Percentiles rank a stretch among this genome's conserved stretches.
These are phyloP conservation scores for Microstroma glucosiphilum DNA, from an alignment of 1,284 basidiomycete genomes.

Conservation along the genomic window DNA sequence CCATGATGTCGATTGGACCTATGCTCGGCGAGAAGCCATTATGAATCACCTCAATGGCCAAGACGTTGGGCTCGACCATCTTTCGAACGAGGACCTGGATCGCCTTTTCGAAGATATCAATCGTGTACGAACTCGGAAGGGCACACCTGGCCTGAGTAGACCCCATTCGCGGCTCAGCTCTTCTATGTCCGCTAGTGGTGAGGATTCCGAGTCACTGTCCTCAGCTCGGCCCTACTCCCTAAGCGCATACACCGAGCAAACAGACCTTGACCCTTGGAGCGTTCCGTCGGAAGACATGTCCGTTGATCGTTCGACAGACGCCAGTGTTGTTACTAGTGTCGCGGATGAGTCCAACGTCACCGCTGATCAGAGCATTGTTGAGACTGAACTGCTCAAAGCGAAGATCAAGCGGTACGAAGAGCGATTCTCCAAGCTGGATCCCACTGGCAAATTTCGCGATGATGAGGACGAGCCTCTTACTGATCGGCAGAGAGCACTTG, in stretches of 20 bases:
- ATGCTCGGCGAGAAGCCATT: conserved; percentile 39
- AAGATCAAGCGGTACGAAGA: conserved; percentile 45
- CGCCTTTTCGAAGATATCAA: conserved; percentile 46
- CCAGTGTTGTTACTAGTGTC: conserved; percentile 15
- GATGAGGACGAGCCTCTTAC: conserved; percentile 21
- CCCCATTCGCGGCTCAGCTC: conserved; percentile 41
- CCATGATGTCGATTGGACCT: conserved; percentile 40
- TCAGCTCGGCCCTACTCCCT: conserved; percentile 36
- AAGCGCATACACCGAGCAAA: conserved; percentile 42
- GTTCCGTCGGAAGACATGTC: conserved; percentile 27
- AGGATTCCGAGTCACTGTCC: conserved; percentile 32
- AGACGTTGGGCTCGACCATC: conserved; percentile 42
- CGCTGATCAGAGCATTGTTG: conserved; percentile 8
- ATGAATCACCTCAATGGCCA: conserved; percentile 40
- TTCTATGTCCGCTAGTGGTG: conserved; percentile 20
- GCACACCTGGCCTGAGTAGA: conserved; percentile 52
- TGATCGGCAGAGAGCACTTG: conserved; percentile 20
- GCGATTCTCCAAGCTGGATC: conserved; percentile 24
- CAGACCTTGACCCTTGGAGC: conserved; percentile 42
- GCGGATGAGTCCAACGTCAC: conserved; percentile 5
- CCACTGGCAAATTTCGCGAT: conserved; percentile 9
- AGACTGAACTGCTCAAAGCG: conserved; percentile 20
- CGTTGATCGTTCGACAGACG: not conserved
- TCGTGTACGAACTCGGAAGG: conserved; percentile 31
- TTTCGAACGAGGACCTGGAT: conserved; percentile 43